A percentile compares a stretch with the other conserved stretches of the same genome.
Conservation (phyloP, 345 rosid genomes). For the Hypericum androsaemum region DNA sequence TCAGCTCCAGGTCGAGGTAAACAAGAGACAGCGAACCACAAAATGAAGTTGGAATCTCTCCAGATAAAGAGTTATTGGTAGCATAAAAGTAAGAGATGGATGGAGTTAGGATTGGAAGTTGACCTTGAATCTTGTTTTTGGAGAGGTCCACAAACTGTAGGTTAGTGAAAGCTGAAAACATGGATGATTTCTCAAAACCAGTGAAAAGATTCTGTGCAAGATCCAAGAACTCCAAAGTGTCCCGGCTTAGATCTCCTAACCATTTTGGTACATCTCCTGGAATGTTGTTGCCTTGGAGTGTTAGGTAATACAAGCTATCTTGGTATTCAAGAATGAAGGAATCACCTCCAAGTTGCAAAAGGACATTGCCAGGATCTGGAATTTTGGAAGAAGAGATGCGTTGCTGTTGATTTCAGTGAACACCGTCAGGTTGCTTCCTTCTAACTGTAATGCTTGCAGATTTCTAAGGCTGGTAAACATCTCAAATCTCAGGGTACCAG, state of each 20-base stretch:
- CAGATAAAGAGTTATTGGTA: constrained; percentile 14
- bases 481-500: constrained; percentile 7
- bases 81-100: accelerated
- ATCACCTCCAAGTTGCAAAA: constrained; percentile 12
- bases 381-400: background rate
- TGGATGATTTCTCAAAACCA: constrained; percentile 1
- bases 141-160: background rate
- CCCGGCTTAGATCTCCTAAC: background rate
- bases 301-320: background rate
- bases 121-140: constrained; percentile 14
- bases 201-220: constrained; percentile 15
- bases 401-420: background rate
- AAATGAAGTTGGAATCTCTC: constrained; percentile 7
- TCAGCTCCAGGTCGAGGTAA: constrained; percentile 13
- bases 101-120: constrained; percentile 12
- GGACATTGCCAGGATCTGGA: background rate
- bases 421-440: constrained; percentile 8
- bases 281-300: constrained; percentile 12
- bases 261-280: constrained; percentile 18
- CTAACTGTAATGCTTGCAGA: background rate
- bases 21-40: constrained; percentile 4
- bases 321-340: constrained; percentile 13
- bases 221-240: background rate
- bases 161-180: background rate
- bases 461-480: background rate